Evolutionary conservation across 2,329 filamentous ascomycete genomes (phyloP).

Genomic region (Chrysosporium queenslandicum): DNA sequence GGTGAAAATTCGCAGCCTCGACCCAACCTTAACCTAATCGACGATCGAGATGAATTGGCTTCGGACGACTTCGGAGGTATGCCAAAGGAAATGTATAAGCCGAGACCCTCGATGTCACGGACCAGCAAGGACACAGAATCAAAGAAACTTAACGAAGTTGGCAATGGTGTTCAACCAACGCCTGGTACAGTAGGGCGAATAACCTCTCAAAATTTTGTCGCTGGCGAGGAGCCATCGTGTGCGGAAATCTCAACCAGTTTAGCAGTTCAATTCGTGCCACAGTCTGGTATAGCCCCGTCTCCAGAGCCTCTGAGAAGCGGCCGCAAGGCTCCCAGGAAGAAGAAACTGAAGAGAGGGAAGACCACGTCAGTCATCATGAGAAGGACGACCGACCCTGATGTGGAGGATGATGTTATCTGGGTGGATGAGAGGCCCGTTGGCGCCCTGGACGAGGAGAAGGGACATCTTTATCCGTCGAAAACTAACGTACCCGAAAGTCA

Average conservation of each 20-base stretch:
- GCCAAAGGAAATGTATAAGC: slow-evolving; percentile 33
- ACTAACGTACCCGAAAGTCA: neutral
- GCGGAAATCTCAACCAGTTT: neutral
- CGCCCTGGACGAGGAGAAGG: neutral
- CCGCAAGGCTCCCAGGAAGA: slow-evolving; percentile 31
- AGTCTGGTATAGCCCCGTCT: neutral
- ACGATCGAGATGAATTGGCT: slow-evolving; percentile 16
- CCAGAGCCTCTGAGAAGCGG: neutral
- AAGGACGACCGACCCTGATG: slow-evolving; percentile 24
- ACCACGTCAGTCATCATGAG: slow-evolving; percentile 29
- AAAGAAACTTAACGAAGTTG: neutral
- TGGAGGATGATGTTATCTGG: slow-evolving; percentile 37
- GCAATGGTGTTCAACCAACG: neutral
- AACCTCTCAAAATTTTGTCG: neutral
- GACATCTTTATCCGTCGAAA: neutral
- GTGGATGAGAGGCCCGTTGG: slow-evolving; percentile 24
- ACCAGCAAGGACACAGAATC: neutral
- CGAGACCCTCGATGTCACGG: slow-evolving; percentile 30
- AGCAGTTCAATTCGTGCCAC: neutral
- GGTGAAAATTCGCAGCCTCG: neutral
- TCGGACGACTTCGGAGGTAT: slow-evolving; percentile 24
- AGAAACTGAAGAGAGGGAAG: slow-evolving; percentile 38
- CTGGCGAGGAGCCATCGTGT: neutral
- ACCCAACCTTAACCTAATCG: neutral
- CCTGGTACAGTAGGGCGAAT: neutral